Evolutionary conservation across 257 asterid species (phyloP), one percentile per base, ranked within the genome.

Genomic region (Scutellaria galericulata): DNA sequence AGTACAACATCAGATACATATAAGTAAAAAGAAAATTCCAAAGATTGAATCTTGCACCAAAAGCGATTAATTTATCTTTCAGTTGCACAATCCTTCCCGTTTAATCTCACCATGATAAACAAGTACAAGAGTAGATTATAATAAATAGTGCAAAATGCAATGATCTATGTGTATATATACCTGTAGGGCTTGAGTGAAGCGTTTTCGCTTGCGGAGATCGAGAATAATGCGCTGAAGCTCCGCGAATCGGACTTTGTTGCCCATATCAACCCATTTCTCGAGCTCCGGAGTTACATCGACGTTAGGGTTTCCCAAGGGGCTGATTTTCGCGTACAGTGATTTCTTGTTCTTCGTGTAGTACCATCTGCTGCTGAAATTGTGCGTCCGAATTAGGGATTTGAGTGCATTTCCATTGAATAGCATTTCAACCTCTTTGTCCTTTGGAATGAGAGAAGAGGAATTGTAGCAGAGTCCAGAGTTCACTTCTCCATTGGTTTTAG

Each of bases 121-220:
- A 53, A 78, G 50, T 39, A 41, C 51, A 54, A 14, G 0, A 9
- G 47, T 2, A 24, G 5, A 63, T 27, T 66, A 3, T 5, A 66
- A 52, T 35, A 40, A 59, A 7, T 12, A 41, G 14, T 39, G 46
- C 48, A 31, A 41, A 20, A 18, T 18, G 18, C 18, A 18, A 18
- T 18, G 18, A 18, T 18, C 18, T 18, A 18, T 62, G 47, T 24
- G 15, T 37, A 15, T 41, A 20, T 39, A 59, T 68, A 92, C 98
- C 97, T 90, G 89, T 27, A 92, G 85, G 40, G 98, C 96, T 45
- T 92, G 98, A 71, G 76, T 31, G 82, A 66, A 88, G 41, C 97
- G 96, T 67, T 64, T 90, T 18, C 96, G 97, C 80, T 83, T 88
- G 15, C 98, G 97, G 61, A 92, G 95, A 70, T 90, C 96, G 71